Evolutionary conservation across 2,329 filamentous ascomycete species (phyloP).

Genomic region (Epichloe gansuensis): DNA sequence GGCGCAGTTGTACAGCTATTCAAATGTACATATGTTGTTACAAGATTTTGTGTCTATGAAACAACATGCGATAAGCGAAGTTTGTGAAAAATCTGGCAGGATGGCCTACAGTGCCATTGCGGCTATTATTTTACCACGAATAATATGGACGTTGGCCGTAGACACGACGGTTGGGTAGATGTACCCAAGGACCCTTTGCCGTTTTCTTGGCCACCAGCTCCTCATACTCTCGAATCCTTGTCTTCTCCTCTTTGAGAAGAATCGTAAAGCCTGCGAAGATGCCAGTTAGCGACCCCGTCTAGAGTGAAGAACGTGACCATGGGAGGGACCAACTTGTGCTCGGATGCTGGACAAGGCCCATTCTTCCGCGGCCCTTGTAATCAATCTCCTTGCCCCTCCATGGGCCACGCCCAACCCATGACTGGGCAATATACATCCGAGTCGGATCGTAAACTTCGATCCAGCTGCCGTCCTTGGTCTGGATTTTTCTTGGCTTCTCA

Average conservation of each 20-base stretch:
- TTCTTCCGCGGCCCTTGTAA: constrained; percentile 62
- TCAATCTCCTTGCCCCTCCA: constrained; percentile 46
- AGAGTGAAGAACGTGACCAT: not conserved
- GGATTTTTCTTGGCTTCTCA: constrained; percentile 38
- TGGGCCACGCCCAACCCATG: constrained; percentile 75
- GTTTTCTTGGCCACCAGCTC: constrained; percentile 66
- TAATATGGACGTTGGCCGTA: constrained; percentile 81
- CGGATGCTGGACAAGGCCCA: constrained; percentile 55
- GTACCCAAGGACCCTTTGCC: constrained; percentile 70
- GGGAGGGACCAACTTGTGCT: constrained; percentile 53
- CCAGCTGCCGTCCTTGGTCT: constrained; percentile 62
- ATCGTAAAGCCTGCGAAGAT: constrained; percentile 55
- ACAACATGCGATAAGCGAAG: not conserved
- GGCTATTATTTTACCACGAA: constrained; percentile 54
- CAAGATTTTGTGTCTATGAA: constrained; percentile 8
- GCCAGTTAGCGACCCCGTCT: not conserved
- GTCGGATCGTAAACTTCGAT: constrained; percentile 60
- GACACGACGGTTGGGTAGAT: constrained; percentile 74
- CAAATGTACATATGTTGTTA: constrained; percentile 25
- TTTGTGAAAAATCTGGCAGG: not conserved
- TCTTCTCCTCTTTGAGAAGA: constrained; percentile 86
- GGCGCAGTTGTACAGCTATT: constrained; percentile 16
- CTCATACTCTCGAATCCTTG: constrained; percentile 65
- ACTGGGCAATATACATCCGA: constrained; percentile 81
- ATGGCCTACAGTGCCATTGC: not conserved